These are phyloP conservation scores for Mycena galopus DNA, from an alignment of 768 basidiomycete genomes.

Conservation along the genomic window DNA sequence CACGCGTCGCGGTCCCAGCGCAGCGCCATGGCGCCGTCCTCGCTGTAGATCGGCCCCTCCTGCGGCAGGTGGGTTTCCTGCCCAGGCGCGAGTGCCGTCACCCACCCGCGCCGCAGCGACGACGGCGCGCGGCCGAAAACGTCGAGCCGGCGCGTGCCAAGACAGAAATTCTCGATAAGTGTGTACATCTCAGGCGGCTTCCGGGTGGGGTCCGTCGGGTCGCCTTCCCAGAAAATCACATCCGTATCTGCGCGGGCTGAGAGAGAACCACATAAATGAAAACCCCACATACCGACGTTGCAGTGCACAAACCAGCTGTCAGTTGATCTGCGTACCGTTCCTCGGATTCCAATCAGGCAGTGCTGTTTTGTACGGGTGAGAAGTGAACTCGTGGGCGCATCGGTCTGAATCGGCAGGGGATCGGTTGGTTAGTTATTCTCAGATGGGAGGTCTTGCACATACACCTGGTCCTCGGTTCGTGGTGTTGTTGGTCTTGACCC, in stretches of 20 bases:
- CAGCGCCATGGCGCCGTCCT: slow-evolving; percentile 58
- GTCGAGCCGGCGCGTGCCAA: slow-evolving; percentile 92
- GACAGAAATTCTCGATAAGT: slow-evolving; percentile 97
- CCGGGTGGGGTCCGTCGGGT: slow-evolving; percentile 81
- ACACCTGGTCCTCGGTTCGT: slow-evolving; percentile 83
- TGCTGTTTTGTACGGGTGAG: slow-evolving; percentile 95
- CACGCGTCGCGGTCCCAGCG: slow-evolving; percentile 75
- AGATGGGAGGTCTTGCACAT: slow-evolving; percentile 43
- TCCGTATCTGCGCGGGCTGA: slow-evolving; percentile 79
- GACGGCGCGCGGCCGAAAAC: slow-evolving; percentile 82
- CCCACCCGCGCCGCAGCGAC: slow-evolving; percentile 89
- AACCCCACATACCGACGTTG: slow-evolving; percentile 83
- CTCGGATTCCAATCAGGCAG: slow-evolving; percentile 96
- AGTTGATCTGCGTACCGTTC: slow-evolving; percentile 93
- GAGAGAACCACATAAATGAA: slow-evolving; percentile 32
- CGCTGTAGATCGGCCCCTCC: slow-evolving; percentile 51
- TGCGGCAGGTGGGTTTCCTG: slow-evolving; percentile 66
- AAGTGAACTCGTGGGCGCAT: slow-evolving; percentile 87
- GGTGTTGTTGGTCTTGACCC: slow-evolving; percentile 92
- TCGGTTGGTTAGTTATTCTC: slow-evolving; percentile 24
- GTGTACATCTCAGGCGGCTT: slow-evolving; percentile 97
- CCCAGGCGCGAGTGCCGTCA: slow-evolving; percentile 81
- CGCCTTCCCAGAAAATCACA: slow-evolving; percentile 97
- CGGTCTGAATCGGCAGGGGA: slow-evolving; percentile 63
- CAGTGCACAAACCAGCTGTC: slow-evolving; percentile 99